A percentile compares a stretch with the other conserved stretches of the same genome.
These are phyloP conservation scores for Magnaporthiopsis rhizophila DNA, from an alignment of 2,329 filamentous ascomycete genomes.

Conservation along the genomic window DNA sequence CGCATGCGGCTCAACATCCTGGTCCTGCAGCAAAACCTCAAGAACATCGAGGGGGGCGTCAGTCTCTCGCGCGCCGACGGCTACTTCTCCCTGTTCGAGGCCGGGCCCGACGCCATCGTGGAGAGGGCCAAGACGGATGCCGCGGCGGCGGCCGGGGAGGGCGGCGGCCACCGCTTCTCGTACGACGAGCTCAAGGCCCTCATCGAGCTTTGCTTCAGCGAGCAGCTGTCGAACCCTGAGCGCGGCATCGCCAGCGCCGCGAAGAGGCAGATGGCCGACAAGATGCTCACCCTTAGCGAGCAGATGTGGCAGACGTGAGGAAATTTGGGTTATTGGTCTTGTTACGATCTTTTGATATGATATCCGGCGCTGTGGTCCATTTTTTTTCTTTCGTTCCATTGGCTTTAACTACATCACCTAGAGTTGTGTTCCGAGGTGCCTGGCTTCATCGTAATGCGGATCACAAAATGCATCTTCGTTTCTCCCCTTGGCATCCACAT, in stretches of 20 bases:
- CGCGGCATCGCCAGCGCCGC: conserved; percentile 60
- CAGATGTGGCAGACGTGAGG: conserved; percentile 56
- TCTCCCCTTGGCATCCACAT: not conserved
- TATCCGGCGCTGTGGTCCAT: not conserved
- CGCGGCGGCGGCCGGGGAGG: conserved; percentile 17
- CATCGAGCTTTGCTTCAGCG: conserved; percentile 60
- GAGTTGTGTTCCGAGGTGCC: not conserved
- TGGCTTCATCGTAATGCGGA: not conserved
- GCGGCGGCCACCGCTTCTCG: conserved; percentile 39
- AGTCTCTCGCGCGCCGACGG: conserved; percentile 54
- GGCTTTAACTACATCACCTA: not conserved
- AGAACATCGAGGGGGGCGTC: conserved; percentile 74
- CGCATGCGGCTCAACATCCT: conserved; percentile 90
- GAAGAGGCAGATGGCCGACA: conserved; percentile 62
- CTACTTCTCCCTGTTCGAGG: conserved; percentile 62
- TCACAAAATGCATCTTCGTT: not conserved
- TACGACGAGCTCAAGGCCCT: conserved; percentile 61
- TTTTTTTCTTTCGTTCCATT: not conserved
- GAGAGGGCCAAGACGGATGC: conserved; percentile 46
- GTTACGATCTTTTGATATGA: not conserved
- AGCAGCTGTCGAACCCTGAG: conserved; percentile 57
- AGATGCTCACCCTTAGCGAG: conserved; percentile 62
- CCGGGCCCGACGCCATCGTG: conserved; percentile 58
- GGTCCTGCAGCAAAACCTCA: conserved; percentile 92
- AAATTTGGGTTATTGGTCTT: not conserved